Evolutionary conservation across 192 early-diverging fungal genomes (phyloP), one percentile per base, ranked within the genome.

Genomic region (Pilaira anomala): DNA sequence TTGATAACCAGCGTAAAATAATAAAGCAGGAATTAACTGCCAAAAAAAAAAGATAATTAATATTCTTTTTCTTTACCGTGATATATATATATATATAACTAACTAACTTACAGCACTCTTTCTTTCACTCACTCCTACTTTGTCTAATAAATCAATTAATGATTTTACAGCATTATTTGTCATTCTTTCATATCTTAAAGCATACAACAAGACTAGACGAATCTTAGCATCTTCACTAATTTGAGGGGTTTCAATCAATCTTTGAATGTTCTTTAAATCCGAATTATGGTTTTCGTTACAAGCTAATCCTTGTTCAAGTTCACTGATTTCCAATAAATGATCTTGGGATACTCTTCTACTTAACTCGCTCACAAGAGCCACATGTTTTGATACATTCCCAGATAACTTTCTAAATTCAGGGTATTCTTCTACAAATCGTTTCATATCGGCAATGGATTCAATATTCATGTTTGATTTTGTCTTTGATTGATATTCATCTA

Each of bases 371-470:
- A 97, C 93, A n/a, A 99, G 74, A 8, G 97, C 90, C 8, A 99
- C 97, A 75, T 99, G 97, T 66, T 99, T 99, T 14, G 91, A 91
- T 12, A 99, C 97, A 69, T 99, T 99, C 8, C 95, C 95, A 22
- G 89, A 91, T 14, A 99, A 80, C 74, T 96, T 97, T 63, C 93
- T 78, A 67, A 99, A 98, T 65, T 99, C 97, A 6, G 97, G 97
- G 66, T 99, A 99, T 45, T 94, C 93, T 72, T 99, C 95, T 9
- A 99, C 93, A 85, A 99, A 99, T 48, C 89, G 83, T 72, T 99
- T 99, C 97, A 99, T 99, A 66, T 99, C 96, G 7, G 88, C 75
- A 60, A 99, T 97, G 18, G 92, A 93, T 58, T 99, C 93, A 61
- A 99, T 93, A 60, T 93, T 87, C 75, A 88, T 88, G 51, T 88